Conservation (phyloP, 768 basidiomycete species). For the Tulasnella sp. region DNA sequence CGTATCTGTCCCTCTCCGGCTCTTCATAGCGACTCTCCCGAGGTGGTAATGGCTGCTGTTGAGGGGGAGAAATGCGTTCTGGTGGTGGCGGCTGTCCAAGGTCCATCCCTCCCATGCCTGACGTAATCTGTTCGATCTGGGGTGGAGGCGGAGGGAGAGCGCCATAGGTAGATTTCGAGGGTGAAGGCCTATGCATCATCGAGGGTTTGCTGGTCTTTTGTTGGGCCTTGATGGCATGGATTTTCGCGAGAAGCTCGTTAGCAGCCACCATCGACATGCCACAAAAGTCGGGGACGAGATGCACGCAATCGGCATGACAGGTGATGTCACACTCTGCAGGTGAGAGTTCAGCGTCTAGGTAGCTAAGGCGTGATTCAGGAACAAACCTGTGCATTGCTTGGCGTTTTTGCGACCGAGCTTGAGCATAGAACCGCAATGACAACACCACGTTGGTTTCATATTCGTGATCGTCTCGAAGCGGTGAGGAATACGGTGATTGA, state of each 20-base stretch:
- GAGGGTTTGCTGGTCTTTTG: conserved; percentile 22
- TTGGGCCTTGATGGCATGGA: conserved; percentile 71
- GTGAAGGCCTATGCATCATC: conserved; percentile 7
- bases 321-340: conserved; percentile 77
- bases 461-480: conserved; percentile 95
- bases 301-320: conserved; percentile 94
- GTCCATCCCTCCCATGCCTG: conserved; percentile 19
- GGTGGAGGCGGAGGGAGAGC: conserved; percentile 18
- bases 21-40: not conserved
- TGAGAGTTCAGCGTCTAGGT: not conserved
- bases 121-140: conserved; percentile 17
- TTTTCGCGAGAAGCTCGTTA: conserved; percentile 78
- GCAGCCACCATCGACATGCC: conserved; percentile 99
- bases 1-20: not conserved
- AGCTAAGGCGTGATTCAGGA: not conserved
- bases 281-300: conserved; percentile 97
- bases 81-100: conserved; percentile 17
- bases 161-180: conserved; percentile 22
- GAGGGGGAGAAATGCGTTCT: conserved; percentile 3
- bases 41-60: not conserved
- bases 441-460: conserved; percentile 98
- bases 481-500: conserved; percentile 98
- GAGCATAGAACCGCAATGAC: conserved; percentile 97
- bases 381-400: conserved; percentile 61
- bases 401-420: conserved; percentile 96